Evolutionary conservation across 1,284 basidiomycete species (phyloP), one percentile per base, ranked within the genome.

Genomic region (Leccinum idahoense): DNA sequence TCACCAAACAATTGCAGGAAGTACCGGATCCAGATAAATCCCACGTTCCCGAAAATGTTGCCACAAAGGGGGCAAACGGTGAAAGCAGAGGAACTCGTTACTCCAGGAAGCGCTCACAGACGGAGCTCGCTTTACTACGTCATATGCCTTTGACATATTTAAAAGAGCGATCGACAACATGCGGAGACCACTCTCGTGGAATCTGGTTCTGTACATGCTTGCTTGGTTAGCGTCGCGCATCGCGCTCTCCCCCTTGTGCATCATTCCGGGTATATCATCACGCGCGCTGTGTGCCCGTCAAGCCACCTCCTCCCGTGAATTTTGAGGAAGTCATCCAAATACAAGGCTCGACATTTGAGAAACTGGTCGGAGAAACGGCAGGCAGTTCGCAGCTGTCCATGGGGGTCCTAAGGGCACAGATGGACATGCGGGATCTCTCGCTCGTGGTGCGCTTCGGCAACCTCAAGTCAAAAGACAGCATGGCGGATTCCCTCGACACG

Each of bases 331-430:
- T 91, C 15, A 74, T 85, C 37, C 78, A 85, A 32, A 77, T 85
- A 4, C 85, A 91, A 70, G 81, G 79, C 62, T 75, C 80, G 51
- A 83, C 82, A 4, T 85, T 91, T 63, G 87, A 85, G 62, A 78
- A 86, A 63, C 72, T 91, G 29, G 70, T 87, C 35, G 85, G 83
- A 58, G 82, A 84, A 58, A 78, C 84, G 0, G 78, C 80, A 0
- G 84, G 83, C 3, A 80, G 85, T 1, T 82, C 85, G 0, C 79
- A 79, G 4, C 72, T 90, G 44, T 83, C 87, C 10, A 71, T 89
- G 39, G 83, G 88, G 65, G 82, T 91, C 63, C 85, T 88, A 74
- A 85, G 85, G 72, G 85, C 87, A n/a, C 85, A 90, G 69, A 85
- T 91, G 80, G 89, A 87, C 8, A 89, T 85, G 1, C 76, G 72